These are phyloP conservation scores for Discostella pseudostelligera DNA, from an alignment of 108 stramenopile species.

Conservation along the genomic window DNA sequence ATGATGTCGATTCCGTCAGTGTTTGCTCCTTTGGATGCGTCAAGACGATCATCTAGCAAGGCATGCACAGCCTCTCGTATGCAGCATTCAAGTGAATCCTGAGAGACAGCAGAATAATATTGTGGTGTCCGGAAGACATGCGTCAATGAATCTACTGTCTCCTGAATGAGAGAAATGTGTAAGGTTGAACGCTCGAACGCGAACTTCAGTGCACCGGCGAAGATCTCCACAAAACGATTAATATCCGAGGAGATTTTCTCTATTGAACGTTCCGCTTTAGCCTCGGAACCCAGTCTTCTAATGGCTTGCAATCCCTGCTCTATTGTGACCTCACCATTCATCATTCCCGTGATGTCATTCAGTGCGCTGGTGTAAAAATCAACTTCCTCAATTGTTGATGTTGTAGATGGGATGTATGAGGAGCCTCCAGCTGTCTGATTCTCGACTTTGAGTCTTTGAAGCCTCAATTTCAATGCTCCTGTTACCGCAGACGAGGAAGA, in stretches of 20 bases:
- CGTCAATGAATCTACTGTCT: conserved; percentile 57
- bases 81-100: conserved; percentile 53
- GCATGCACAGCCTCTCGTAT: conserved; percentile 55
- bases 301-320: conserved; percentile 9
- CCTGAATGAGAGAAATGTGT: conserved; percentile 64
- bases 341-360: conserved; percentile 10
- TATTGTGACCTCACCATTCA: conserved; percentile 1
- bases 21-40: conserved; percentile 27
- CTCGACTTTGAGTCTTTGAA: conserved; percentile 30
- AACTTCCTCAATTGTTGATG: conserved; percentile 2
- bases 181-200: conserved; percentile 62
- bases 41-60: conserved; percentile 70
- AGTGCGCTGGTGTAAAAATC: conserved; percentile 5
- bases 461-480: conserved; percentile 18
- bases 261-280: conserved; percentile 2
- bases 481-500: conserved; percentile 33
- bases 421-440: conserved; percentile 19
- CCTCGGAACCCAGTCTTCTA: background rate
- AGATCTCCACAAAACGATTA: conserved; percentile 1
- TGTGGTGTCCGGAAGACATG: conserved; percentile 55
- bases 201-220: conserved; percentile 53
- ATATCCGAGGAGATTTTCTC: background rate
- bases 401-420: conserved; percentile 6
- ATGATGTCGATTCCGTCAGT: conserved; percentile 58
- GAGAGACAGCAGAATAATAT: conserved; percentile 34